A percentile compares a stretch with the other conserved stretches of the same genome.
phyloP scores from a whole-genome alignment of 441 rosid genomes.

The Macaranga tanarius region DNA sequence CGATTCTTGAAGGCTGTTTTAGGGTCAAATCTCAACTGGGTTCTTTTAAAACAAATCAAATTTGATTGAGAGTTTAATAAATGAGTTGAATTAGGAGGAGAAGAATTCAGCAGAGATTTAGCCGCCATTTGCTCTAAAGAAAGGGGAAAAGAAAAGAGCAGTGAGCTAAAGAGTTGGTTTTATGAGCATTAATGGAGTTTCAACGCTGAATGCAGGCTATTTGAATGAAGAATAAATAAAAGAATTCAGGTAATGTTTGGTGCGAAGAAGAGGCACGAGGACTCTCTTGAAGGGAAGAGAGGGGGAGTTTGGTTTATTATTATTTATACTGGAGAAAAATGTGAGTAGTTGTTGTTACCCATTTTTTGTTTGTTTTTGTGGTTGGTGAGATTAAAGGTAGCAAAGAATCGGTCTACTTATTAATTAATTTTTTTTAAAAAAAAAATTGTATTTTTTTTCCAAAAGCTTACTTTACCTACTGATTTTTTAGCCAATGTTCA shows the following conservation, averaged over 20 bases:
- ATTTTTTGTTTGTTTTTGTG: not conserved
- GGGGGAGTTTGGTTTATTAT: not conserved
- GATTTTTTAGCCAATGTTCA: too few relatives aligned
- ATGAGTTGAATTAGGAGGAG: conserved; percentile 20
- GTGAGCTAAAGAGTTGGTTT: not conserved
- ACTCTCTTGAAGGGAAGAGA: not conserved
- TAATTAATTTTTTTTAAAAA: not conserved
- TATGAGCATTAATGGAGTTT: not conserved
- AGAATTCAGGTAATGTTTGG: not conserved
- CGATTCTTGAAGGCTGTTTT: not conserved
- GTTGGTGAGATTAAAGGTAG: not conserved
- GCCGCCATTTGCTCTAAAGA: conserved; percentile 47
- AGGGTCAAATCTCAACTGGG: conserved; percentile 32
- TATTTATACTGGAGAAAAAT: not conserved
- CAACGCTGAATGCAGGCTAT: not conserved
- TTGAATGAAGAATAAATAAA: not conserved
- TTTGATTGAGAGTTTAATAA: conserved; percentile 24
- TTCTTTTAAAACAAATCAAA: conserved; percentile 23
- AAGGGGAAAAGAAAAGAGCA: not conserved
- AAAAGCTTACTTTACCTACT: too few relatives aligned
- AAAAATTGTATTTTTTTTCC: not conserved
- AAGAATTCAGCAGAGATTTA: conserved; percentile 28
- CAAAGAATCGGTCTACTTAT: not conserved
- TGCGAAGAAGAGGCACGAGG: too few relatives aligned
- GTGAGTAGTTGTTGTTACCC: not conserved